A percentile compares a stretch with the other conserved stretches of the same genome.
Evolutionary conservation across 176 grass and related monocot species (phyloP).

Genomic region (Musa troglodytarum): DNA sequence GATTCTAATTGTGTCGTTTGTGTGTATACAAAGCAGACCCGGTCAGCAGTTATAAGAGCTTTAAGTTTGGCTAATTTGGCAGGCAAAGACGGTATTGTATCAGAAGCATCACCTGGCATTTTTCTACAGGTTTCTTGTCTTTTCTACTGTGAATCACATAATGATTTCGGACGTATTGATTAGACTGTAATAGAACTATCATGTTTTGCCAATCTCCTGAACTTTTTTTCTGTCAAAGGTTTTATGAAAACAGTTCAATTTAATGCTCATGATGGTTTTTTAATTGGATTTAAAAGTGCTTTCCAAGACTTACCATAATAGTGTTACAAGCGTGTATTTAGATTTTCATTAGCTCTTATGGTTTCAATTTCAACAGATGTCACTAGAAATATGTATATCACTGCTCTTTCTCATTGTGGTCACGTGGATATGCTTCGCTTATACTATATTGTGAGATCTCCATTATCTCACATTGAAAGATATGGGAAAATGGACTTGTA

Average conservation of each 20-base stretch:
- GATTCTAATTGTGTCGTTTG: background rate
- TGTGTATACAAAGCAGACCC: slow-evolving; percentile 40
- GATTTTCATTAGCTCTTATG: too few relatives aligned
- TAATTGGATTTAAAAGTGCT: background rate
- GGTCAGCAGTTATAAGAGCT: slow-evolving; percentile 58
- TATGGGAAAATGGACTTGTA: too few relatives aligned
- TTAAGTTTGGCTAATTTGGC: slow-evolving; percentile 55
- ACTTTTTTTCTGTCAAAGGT: background rate
- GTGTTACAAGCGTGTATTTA: too few relatives aligned
- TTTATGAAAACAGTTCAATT: background rate
- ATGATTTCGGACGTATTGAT: background rate
- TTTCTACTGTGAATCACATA: background rate
- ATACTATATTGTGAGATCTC: too few relatives aligned
- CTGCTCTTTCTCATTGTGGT: too few relatives aligned
- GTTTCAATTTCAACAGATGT: too few relatives aligned
- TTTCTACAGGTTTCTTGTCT: slow-evolving; percentile 72
- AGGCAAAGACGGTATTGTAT: slow-evolving; percentile 68
- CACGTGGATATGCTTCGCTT: too few relatives aligned
- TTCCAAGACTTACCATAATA: background rate
- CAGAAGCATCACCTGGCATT: slow-evolving; percentile 68
- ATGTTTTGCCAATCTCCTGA: background rate
- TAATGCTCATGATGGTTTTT: background rate
- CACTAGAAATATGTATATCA: too few relatives aligned
- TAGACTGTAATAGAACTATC: background rate
- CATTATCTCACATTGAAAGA: too few relatives aligned